Base-by-base conservation (phyloP, 768 basidiomycete species). In the Boletus rubescentipes region DNA sequence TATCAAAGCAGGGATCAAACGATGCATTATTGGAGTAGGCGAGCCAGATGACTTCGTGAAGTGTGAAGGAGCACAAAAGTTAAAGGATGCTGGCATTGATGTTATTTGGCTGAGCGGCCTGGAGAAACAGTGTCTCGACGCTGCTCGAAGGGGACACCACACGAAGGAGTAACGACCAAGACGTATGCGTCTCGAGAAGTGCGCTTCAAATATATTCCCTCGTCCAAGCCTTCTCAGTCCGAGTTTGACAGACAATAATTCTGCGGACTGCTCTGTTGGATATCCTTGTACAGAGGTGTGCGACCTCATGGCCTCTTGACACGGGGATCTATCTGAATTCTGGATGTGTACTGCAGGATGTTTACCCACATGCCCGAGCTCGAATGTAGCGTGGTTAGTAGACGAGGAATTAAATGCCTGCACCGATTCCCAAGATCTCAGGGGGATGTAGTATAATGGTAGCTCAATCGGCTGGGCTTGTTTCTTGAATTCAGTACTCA, bases 21-120 rank as follows among this genome's bases (percentile, higher is more conserved):
- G 87, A 20, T 95, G 96, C 60, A 86, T 87, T 64, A 87, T 98
- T 40, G 96, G 96, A 3, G 93, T 87, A 2, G 81, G 84, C 55
- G 96, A 99, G 70, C 96, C 96, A 4, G 83, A 83, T 50, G 96
- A 98, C 70, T 99, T 98, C 67, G 96, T 99, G 12, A 78, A 83
- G 10, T 98, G 96, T 66, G 89, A 95, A 70, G 96, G 96, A 7
- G 89, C 90, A 5, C 77, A 75, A 55, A 84, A 82, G 62, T 66
- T 98, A 60, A 79, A 72, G 63, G 79, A 85, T 23, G 86, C 83
- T 8, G 91, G 88, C 5, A 76, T 93, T 5, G 81, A 88, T 42
- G 82, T 97, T 1, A 63, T 88, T n/a, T 88, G 91, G 83, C 55
- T 91, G 18, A 75, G 75, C 23, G 87, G 84, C 3, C 67, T 97